phyloP scores from a whole-genome alignment of 441 rosid species.

The Erysimum pusillum region DNA sequence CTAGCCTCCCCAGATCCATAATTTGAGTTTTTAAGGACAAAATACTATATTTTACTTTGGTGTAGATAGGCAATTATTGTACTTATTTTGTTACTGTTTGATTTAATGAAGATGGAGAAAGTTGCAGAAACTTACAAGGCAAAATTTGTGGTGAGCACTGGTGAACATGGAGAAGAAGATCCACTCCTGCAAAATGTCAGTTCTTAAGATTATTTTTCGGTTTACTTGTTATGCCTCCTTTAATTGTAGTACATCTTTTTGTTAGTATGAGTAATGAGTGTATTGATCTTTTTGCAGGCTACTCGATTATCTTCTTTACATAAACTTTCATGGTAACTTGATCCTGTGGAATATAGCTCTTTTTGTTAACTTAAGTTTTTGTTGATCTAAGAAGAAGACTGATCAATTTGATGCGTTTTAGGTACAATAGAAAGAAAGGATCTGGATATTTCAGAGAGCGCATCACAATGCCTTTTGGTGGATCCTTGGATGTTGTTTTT shows the following conservation, averaged over 20 bases:
- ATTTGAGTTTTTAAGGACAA: background rate
- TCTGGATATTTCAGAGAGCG: slow-evolving; percentile 51
- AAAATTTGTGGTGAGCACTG: slow-evolving; percentile 68
- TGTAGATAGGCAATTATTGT: background rate
- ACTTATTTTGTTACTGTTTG: slow-evolving; percentile 34
- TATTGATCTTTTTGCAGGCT: slow-evolving; percentile 57
- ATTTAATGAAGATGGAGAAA: slow-evolving; percentile 66
- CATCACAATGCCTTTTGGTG: slow-evolving; percentile 55
- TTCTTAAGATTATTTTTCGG: slow-evolving; percentile 27
- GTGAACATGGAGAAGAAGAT: slow-evolving; percentile 72
- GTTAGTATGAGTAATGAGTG: slow-evolving; percentile 34
- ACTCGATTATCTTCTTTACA: slow-evolving; percentile 48
- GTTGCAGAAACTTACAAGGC: slow-evolving; percentile 61
- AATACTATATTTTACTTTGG: background rate
- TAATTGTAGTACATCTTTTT: background rate
- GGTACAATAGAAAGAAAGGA: slow-evolving; percentile 60
- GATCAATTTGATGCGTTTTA: slow-evolving; percentile 46
- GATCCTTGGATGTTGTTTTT: slow-evolving; percentile 59
- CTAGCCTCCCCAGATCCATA: background rate
- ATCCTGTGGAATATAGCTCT: background rate
- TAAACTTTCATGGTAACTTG: slow-evolving; percentile 71
- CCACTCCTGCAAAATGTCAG: slow-evolving; percentile 73
- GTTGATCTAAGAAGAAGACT: slow-evolving; percentile 28
- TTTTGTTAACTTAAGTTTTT: slow-evolving; percentile 24
- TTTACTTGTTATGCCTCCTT: slow-evolving; percentile 14